These are phyloP conservation scores for Triangularia setosa DNA, from an alignment of 2,329 filamentous ascomycete species.

Conservation along the genomic window DNA sequence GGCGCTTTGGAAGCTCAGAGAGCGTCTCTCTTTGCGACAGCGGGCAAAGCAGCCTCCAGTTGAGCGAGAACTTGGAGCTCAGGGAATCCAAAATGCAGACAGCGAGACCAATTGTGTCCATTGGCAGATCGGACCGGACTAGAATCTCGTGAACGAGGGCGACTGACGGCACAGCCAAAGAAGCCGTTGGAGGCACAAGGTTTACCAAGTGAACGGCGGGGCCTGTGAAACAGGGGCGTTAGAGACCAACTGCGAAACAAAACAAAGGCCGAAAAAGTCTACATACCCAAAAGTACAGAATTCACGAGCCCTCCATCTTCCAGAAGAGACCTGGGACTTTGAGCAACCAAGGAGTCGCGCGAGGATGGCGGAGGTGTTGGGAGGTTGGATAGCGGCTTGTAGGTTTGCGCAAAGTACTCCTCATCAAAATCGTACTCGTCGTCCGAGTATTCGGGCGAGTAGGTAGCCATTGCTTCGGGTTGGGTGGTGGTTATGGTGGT, in stretches of 20 bases:
- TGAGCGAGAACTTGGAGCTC: conserved; percentile 57
- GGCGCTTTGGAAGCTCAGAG: conserved; percentile 26
- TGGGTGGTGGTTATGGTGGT: conserved; percentile 11
- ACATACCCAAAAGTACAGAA: conserved; percentile 40
- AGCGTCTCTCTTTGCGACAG: conserved; percentile 34
- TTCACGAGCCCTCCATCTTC: conserved; percentile 45
- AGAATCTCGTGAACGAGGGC: conserved; percentile 59
- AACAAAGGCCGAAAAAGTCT: background rate
- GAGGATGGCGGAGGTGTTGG: conserved; percentile 62
- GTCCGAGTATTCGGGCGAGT: conserved; percentile 25
- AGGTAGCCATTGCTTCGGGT: conserved; percentile 17
- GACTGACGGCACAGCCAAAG: conserved; percentile 55
- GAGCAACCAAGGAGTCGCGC: conserved; percentile 40
- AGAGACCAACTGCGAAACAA: conserved; percentile 34
- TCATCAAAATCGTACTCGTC: conserved; percentile 45
- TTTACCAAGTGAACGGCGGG: conserved; percentile 64
- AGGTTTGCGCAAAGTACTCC: conserved; percentile 55
- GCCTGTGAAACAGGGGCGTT: conserved; percentile 40
- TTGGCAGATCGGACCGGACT: conserved; percentile 52
- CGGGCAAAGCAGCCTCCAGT: conserved; percentile 59
- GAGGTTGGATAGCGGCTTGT: conserved; percentile 63
- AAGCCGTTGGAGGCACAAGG: conserved; percentile 61
- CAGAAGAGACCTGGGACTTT: conserved; percentile 40
- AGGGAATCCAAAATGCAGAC: conserved; percentile 65
- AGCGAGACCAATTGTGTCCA: conserved; percentile 60